A percentile compares a stretch with the other conserved stretches of the same genome.
phyloP scores from a whole-genome alignment of 2,329 filamentous ascomycete genomes.

The Blumeria graminis region DNA sequence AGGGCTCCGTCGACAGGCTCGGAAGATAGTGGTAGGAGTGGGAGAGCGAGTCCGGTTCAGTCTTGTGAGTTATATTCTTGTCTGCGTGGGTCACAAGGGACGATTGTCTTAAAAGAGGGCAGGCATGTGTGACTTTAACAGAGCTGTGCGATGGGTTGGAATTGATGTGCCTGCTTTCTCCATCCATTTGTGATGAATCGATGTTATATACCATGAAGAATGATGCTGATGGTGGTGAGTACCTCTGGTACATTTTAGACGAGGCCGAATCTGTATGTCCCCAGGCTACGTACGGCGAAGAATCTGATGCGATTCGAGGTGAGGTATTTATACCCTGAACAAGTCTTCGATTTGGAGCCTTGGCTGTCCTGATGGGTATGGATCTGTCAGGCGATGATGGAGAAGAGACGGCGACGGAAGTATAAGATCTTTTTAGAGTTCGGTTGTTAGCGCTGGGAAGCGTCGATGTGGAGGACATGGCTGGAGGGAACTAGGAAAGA shows the following conservation, averaged over 20 bases:
- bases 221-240: background rate
- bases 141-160: too few species aligned
- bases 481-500: background rate
- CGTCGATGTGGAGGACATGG: constrained; percentile 9
- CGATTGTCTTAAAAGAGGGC: too few species aligned
- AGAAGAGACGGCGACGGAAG: constrained; percentile 6
- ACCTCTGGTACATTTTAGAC: constrained; percentile 23
- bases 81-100: too few species aligned
- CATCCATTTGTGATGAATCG: too few species aligned
- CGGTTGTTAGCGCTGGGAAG: constrained; percentile 12
- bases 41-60: too few species aligned
- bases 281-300: background rate
- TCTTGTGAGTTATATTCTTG: too few species aligned
- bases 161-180: too few species aligned
- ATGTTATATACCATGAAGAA: too few species aligned
- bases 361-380: constrained; percentile 4
- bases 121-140: too few species aligned
- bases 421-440: constrained; percentile 12
- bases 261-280: constrained; percentile 39
- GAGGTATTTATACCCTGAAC: background rate
- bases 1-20: constrained; percentile 54
- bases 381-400: constrained; percentile 7
- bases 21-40: too few species aligned
- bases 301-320: background rate
- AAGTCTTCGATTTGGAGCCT: background rate